Percentiles rank a stretch among this genome's conserved stretches.
Evolutionary conservation across 2,329 filamentous ascomycete species (phyloP).

Genomic region (Pseudogymnoascus sp.): DNA sequence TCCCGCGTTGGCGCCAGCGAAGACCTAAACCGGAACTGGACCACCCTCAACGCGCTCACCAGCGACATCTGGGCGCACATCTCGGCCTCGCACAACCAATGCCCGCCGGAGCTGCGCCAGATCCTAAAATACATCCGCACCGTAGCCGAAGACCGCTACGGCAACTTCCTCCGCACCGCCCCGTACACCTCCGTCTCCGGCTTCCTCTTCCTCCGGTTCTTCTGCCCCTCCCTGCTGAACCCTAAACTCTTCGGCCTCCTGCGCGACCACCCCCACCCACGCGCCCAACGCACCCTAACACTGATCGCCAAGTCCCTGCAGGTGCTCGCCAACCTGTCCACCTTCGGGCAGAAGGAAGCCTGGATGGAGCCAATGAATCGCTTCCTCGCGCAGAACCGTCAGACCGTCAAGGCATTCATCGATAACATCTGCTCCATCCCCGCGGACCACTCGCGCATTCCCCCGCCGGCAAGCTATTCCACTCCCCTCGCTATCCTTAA

Average conservation of each 20-base stretch:
- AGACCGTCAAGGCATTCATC: constrained; percentile 78
- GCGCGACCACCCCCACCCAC: constrained; percentile 69
- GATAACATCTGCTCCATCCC: constrained; percentile 80
- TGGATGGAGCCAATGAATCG: constrained; percentile 99
- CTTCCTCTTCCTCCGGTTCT: constrained; percentile 89
- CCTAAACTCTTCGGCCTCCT: constrained; percentile 87
- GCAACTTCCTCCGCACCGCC: constrained; percentile 81
- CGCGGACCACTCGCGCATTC: constrained; percentile 53
- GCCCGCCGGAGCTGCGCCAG: constrained; percentile 72
- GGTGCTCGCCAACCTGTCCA: constrained; percentile 81
- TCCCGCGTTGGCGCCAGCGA: constrained; percentile 59
- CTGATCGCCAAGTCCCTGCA: constrained; percentile 89
- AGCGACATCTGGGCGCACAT: constrained; percentile 83
- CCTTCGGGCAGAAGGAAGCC: constrained; percentile 88
- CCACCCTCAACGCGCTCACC: constrained; percentile 64
- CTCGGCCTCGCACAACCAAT: constrained; percentile 59
- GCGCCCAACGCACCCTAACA: constrained; percentile 79
- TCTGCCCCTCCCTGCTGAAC: constrained; percentile 92
- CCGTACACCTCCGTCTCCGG: constrained; percentile 91
- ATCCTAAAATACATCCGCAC: constrained; percentile 87
- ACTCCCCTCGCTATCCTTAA: constrained; percentile 86
- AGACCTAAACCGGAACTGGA: constrained; percentile 79
- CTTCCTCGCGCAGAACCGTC: constrained; percentile 67
- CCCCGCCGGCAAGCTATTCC: constrained; percentile 76
- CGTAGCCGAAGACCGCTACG: constrained; percentile 89